Conservation (phyloP, 1,284 basidiomycete genomes). For the Leccinum griseonigrum region DNA sequence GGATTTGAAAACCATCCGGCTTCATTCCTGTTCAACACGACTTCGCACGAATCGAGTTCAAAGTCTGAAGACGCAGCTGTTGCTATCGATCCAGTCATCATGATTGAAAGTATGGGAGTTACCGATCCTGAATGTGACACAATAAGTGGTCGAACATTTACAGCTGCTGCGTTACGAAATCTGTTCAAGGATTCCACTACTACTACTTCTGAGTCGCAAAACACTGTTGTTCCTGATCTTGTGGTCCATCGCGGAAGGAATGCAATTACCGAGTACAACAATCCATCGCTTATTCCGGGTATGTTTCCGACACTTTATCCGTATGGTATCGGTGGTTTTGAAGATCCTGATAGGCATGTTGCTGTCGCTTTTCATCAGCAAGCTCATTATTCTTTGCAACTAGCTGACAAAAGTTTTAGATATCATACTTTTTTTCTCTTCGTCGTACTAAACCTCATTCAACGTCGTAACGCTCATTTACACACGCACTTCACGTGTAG, state of each 20-base stretch:
- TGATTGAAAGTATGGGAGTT: not conserved
- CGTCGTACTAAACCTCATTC: slow-evolving; percentile 4
- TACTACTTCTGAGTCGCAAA: not conserved
- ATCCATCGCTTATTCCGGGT: not conserved
- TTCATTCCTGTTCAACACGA: too few relatives aligned
- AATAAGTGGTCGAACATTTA: not conserved
- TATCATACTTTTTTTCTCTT: slow-evolving; percentile 11
- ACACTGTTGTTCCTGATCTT: not conserved
- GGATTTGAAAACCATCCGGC: too few relatives aligned
- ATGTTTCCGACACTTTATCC: not conserved
- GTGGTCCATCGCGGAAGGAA: not conserved
- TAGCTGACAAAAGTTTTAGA: not conserved
- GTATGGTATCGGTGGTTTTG: not conserved
- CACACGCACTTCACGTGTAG: slow-evolving; percentile 3
- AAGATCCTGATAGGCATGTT: not conserved
- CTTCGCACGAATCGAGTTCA: too few relatives aligned
- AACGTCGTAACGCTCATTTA: slow-evolving; percentile 2
- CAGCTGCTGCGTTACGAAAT: not conserved
- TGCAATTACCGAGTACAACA: not conserved
- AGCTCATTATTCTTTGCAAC: not conserved
- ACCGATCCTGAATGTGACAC: not conserved
- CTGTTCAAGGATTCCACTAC: not conserved
- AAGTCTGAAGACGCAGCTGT: not conserved
- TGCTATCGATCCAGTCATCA: too few relatives aligned
- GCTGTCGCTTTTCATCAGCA: not conserved